Evolutionary conservation across 352 stramenopile genomes (phyloP).

Genomic region (Phytophthora pluvialis): DNA sequence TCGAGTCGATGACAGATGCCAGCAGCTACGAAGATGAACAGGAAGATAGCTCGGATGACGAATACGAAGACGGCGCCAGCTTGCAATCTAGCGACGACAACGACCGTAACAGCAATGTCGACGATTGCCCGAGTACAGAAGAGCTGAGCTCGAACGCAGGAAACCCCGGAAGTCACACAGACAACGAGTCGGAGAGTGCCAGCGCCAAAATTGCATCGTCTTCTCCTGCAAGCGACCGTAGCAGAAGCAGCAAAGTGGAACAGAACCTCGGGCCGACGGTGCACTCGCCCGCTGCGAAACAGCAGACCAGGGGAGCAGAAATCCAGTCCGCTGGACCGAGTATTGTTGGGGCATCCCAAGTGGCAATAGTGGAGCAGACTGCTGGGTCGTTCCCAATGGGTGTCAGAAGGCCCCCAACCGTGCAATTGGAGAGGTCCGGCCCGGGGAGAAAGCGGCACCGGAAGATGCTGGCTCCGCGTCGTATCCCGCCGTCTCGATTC

Average conservation of each 20-base stretch:
- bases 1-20: conserved; percentile 15
- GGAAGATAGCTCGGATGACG: conserved; percentile 24
- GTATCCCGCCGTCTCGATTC: conserved; percentile 48
- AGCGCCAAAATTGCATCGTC: conserved; percentile 14
- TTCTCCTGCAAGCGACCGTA: conserved; percentile 2
- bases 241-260: not conserved
- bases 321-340: not conserved
- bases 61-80: not conserved
- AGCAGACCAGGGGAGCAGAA: conserved; percentile 6
- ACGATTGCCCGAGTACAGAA: conserved; percentile 18
- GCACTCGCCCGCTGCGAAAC: conserved; percentile 4
- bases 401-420: not conserved
- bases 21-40: conserved; percentile 25
- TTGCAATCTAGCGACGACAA: conserved; percentile 16
- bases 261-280: not conserved
- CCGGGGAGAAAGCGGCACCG: conserved; percentile 61
- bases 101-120: conserved; percentile 8
- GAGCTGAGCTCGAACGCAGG: conserved; percentile 14
- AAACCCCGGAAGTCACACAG: conserved; percentile 17
- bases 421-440: conserved; percentile 17
- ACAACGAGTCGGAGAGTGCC: conserved; percentile 33
- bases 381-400: conserved; percentile 1
- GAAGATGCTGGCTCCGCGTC: conserved; percentile 54
- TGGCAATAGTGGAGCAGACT: not conserved
- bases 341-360: not conserved